Percentiles rank a stretch among this genome's conserved stretches.
Evolutionary conservation across 768 basidiomycete genomes (phyloP).

Genomic region (Pilatotrama ljubarskyi): DNA sequence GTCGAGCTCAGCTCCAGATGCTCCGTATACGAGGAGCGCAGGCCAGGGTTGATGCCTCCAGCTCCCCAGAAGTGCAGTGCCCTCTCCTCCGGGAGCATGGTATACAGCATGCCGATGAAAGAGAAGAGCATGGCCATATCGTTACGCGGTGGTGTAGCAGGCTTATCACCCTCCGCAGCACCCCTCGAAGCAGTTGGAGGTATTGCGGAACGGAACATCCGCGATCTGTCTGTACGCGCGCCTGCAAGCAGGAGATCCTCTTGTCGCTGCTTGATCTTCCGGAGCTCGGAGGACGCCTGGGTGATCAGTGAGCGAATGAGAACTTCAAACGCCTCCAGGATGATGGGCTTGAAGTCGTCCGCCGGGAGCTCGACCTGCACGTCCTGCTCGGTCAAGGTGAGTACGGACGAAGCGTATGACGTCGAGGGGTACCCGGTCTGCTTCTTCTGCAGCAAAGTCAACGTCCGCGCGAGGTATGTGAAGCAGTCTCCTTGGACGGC

Average conservation of each 20-base stretch:
- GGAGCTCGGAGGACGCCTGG: slow-evolving; percentile 76
- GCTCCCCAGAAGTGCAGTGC: slow-evolving; percentile 89
- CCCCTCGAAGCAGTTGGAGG: slow-evolving; percentile 16
- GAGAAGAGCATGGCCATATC: slow-evolving; percentile 85
- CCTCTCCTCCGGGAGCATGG: slow-evolving; percentile 68
- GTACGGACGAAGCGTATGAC: slow-evolving; percentile 28
- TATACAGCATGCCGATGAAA: slow-evolving; percentile 81
- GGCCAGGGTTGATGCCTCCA: slow-evolving; percentile 44
- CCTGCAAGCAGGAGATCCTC: slow-evolving; percentile 78
- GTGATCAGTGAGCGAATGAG: slow-evolving; percentile 72
- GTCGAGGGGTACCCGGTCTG: slow-evolving; percentile 32
- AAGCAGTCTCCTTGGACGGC: slow-evolving; percentile 86
- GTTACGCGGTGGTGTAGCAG: slow-evolving; percentile 57
- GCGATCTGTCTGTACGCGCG: slow-evolving; percentile 61
- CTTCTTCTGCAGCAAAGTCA: slow-evolving; percentile 56
- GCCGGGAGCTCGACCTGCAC: slow-evolving; percentile 39
- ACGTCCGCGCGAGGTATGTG: slow-evolving; percentile 60
- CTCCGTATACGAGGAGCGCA: slow-evolving; percentile 55
- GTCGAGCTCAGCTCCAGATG: slow-evolving; percentile 59
- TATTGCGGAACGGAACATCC: slow-evolving; percentile 46
- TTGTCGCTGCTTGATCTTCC: slow-evolving; percentile 87
- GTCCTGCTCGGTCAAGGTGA: slow-evolving; percentile 37
- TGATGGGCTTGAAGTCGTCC: slow-evolving; percentile 51
- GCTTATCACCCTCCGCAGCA: slow-evolving; percentile 30
- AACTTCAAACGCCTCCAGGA: slow-evolving; percentile 67